A percentile compares a stretch with the other conserved stretches of the same genome.
Conservation (phyloP, 2,329 filamentous ascomycete species). For the Pseudogymnoascus sp. region DNA sequence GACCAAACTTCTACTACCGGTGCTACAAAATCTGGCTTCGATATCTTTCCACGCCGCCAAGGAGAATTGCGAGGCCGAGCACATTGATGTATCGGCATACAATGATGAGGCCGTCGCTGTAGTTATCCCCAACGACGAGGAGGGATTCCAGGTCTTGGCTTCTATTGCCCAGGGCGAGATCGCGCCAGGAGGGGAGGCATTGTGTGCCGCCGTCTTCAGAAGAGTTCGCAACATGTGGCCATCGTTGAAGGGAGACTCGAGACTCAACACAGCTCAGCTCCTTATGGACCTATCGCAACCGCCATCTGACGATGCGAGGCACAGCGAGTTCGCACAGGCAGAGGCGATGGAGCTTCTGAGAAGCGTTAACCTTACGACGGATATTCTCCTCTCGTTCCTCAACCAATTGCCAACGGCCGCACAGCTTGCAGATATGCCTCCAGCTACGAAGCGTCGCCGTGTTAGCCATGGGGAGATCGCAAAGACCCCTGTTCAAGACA, state of each 20-base stretch:
- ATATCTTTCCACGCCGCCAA: slow-evolving; percentile 44
- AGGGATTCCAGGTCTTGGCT: slow-evolving; percentile 48
- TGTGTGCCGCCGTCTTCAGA: slow-evolving; percentile 58
- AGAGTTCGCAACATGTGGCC: slow-evolving; percentile 67
- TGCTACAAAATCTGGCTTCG: slow-evolving; percentile 60
- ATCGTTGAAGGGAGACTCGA: slow-evolving; percentile 56
- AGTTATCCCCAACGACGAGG: slow-evolving; percentile 47
- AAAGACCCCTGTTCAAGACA: slow-evolving; percentile 51
- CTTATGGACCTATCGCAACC: slow-evolving; percentile 54
- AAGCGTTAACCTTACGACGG: slow-evolving; percentile 63
- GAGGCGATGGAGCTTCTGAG: slow-evolving; percentile 66
- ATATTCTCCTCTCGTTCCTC: slow-evolving; percentile 64
- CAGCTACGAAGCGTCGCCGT: slow-evolving; percentile 70
- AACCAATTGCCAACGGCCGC: slow-evolving; percentile 66
- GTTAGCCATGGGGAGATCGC: slow-evolving; percentile 65
- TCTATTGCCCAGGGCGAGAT: slow-evolving; percentile 39
- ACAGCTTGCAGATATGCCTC: slow-evolving; percentile 62
- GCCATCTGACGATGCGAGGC: slow-evolving; percentile 24
- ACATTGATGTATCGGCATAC: slow-evolving; percentile 38
- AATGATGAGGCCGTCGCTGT: slow-evolving; percentile 46
- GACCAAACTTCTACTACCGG: slow-evolving; percentile 67
- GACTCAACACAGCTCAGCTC: slow-evolving; percentile 50
- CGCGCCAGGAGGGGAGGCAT: slow-evolving; percentile 37
- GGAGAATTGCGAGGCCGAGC: slow-evolving; percentile 41
- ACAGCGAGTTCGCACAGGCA: slow-evolving; percentile 36